Conservation (phyloP, 257 asterid genomes). For the Salvia rosmarinus region DNA sequence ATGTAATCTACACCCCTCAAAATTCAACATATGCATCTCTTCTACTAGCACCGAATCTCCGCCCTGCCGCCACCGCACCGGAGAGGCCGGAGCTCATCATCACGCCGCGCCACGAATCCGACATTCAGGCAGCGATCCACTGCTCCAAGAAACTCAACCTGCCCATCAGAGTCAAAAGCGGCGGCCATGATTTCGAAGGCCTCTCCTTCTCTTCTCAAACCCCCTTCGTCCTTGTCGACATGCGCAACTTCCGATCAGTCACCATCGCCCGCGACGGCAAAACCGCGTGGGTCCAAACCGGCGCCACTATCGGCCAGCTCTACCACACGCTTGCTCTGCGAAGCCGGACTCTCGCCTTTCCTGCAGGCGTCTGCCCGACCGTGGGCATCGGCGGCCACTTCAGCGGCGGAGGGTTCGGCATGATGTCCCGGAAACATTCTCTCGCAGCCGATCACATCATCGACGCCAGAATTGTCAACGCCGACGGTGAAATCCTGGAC, state of each 20-base stretch:
- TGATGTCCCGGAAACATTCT: constrained; percentile 36
- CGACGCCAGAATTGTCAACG: constrained; percentile 37
- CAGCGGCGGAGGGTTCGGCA: constrained; percentile 53
- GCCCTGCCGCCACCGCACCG: constrained; percentile 3
- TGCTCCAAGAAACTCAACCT: constrained; percentile 37
- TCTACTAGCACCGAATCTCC: constrained; percentile 19
- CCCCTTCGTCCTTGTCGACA: constrained; percentile 39
- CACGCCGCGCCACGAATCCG: constrained; percentile 36
- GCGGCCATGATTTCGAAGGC: constrained; percentile 52
- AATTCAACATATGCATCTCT: constrained; percentile 34
- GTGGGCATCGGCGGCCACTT: constrained; percentile 48
- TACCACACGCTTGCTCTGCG: constrained; percentile 33
- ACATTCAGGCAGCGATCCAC: constrained; percentile 34
- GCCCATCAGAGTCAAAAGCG: constrained; percentile 38
- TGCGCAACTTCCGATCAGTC: constrained; percentile 38
- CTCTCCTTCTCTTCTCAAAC: constrained; percentile 34
- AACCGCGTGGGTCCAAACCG: constrained; percentile 43
- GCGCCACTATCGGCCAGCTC: constrained; percentile 38
- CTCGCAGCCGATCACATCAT: constrained; percentile 40
- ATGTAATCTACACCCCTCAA: constrained; percentile 27
- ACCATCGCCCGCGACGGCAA: not conserved
- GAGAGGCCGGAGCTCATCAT: constrained; percentile 34
- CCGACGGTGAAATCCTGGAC: constrained; percentile 34
- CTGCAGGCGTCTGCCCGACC: constrained; percentile 36
- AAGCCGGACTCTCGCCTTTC: constrained; percentile 40